A percentile compares a stretch with the other conserved stretches of the same genome.
phyloP scores from a whole-genome alignment of 140 eudicot species.

The Stevia rebaudiana region DNA sequence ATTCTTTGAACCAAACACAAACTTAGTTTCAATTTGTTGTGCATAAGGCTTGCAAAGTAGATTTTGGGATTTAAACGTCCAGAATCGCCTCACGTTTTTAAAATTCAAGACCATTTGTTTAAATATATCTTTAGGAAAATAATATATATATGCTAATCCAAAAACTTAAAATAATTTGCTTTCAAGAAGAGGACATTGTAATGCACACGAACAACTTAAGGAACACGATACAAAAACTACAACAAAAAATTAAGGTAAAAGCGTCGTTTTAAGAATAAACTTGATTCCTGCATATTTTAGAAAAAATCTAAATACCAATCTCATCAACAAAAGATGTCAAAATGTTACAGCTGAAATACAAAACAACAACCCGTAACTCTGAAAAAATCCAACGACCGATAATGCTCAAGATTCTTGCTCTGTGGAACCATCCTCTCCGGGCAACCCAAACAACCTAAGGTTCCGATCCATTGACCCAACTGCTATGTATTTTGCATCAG shows the following conservation, averaged over 20 bases:
- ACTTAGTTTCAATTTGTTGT: too few species aligned
- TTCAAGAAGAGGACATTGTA: too few species aligned
- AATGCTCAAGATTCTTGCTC: slow-evolving; percentile 39
- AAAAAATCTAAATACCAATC: slow-evolving; percentile 17
- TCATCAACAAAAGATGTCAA: slow-evolving; percentile 10
- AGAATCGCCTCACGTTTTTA: too few species aligned
- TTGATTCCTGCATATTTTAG: background rate
- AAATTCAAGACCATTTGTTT: too few species aligned
- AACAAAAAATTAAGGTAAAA: background rate
- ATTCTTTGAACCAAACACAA: too few species aligned
- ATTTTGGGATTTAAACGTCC: too few species aligned
- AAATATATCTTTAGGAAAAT: too few species aligned
- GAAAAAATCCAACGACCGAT: background rate
- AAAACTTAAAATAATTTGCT: too few species aligned
- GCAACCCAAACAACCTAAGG: slow-evolving; percentile 82
- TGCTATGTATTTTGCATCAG: slow-evolving; percentile 90
- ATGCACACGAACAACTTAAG: too few species aligned
- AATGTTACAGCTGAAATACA: slow-evolving; percentile 27
- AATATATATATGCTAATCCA: too few species aligned
- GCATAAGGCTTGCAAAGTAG: too few species aligned
- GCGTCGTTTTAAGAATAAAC: slow-evolving; percentile 8
- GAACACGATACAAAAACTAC: too few species aligned
- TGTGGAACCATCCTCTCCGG: slow-evolving; percentile 47
- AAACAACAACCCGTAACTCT: slow-evolving; percentile 11
- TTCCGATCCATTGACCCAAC: slow-evolving; percentile 95